These are phyloP conservation scores for Croton laevigatus DNA, from an alignment of 441 rosid genomes.

Conservation along the genomic window DNA sequence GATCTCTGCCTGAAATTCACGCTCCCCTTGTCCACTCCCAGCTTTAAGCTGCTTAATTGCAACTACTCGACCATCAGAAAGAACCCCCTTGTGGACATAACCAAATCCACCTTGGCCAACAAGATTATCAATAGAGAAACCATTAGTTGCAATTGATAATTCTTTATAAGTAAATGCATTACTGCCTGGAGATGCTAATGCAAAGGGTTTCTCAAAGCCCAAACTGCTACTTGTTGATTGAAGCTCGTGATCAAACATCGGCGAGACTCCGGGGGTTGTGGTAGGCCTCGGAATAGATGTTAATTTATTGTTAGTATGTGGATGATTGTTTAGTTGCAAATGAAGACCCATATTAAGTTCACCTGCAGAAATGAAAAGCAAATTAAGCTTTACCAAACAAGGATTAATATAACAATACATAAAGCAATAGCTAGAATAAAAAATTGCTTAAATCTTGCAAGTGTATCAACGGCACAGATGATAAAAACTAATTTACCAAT, in stretches of 20 bases:
- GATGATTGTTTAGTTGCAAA: conserved; percentile 39
- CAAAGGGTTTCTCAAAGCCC: conserved; percentile 57
- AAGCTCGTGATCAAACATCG: conserved; percentile 31
- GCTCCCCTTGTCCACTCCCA: conserved; percentile 94
- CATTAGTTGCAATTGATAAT: conserved; percentile 67
- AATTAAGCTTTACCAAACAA: conserved; percentile 6
- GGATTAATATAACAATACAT: conserved; percentile 9
- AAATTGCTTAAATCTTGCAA: background rate
- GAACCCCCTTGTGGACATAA: conserved; percentile 81
- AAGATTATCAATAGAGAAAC: conserved; percentile 73
- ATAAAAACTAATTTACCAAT: background rate
- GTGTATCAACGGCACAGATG: background rate
- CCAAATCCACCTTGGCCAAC: conserved; percentile 98
- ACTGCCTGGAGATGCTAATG: conserved; percentile 59
- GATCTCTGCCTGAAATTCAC: conserved; percentile 94
- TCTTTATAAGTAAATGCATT: conserved; percentile 73
- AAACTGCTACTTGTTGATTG: conserved; percentile 61
- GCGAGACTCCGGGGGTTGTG: conserved; percentile 26
- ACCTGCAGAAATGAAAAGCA: conserved; percentile 29
- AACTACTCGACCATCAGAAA: conserved; percentile 73
- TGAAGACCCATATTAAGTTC: conserved; percentile 16
- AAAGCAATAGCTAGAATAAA: background rate
- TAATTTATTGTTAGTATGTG: conserved; percentile 17
- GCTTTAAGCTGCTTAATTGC: conserved; percentile 87
- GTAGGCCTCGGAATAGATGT: conserved; percentile 27